Base-by-base conservation (phyloP, 2,329 filamentous ascomycete genomes). In the Calonectria pteridis region DNA sequence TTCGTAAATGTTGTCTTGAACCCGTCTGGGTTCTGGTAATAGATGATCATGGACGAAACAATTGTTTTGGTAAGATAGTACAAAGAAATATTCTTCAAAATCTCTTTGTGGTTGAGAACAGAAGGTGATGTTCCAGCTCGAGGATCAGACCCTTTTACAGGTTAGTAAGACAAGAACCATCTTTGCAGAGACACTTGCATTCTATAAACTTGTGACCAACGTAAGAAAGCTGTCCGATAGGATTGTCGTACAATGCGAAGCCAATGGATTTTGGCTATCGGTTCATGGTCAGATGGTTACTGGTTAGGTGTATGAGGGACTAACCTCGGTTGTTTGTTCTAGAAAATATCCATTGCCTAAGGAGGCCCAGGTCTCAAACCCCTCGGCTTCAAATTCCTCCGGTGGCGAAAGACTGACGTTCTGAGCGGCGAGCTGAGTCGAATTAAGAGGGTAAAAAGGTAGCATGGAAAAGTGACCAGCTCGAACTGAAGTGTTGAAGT, bases 141-240 rank as follows among this genome's bases (percentile, higher is more conserved):
- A 5, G 77, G 77, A 63, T 74, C 73, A 3, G 73, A 72, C 73
- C 69, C 73, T 74, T n/a, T n/a, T 6, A 6, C 6, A 40, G 33
- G n/a, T 23, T 55, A 16, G 53, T 71, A 9, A 13, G 16, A 7
- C 6, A 29, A 16, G 1, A 13, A 31, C 4, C 10, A 10, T 5
- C 20, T 10, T 3, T 29, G 18, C 10, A 0, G 1, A 28, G 29
- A 16, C 10, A 71, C 75, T 74, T 65, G 76, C 71, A 75, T 50
- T 74, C 74, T 7, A 80, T 75, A 58, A 77, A 74, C 66, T 88
- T 87, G 73, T 87, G 85, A 1, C 85, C 86, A 0, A 87, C 80
- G 76, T 84, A 87, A 63, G 84, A 83, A 78, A 87, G 81, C 51
- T 86, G 83, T 0, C 86, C 86, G 3, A 87, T 77, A 0, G 85